phyloP scores from a whole-genome alignment of 1,284 basidiomycete genomes.

The Inonotus hispidus region DNA sequence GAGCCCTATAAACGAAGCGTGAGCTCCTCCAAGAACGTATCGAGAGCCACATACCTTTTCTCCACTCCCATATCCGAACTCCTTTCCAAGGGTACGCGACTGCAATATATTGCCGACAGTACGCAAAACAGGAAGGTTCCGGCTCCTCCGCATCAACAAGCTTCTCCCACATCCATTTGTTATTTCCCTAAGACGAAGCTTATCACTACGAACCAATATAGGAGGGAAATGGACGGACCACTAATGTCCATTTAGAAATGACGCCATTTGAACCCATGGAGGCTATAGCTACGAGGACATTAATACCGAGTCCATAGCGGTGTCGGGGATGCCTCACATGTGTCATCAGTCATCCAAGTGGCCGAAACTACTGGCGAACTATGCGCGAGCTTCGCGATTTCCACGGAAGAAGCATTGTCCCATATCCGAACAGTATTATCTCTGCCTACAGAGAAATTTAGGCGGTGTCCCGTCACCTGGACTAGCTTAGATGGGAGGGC shows the following conservation, averaged over 20 bases:
- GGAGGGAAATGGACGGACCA: conserved; percentile 33
- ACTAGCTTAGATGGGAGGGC: background rate
- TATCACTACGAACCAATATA: background rate
- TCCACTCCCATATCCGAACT: conserved; percentile 60
- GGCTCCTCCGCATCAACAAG: conserved; percentile 41
- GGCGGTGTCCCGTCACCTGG: background rate
- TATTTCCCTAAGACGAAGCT: conserved; percentile 34
- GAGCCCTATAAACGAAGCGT: conserved; percentile 33
- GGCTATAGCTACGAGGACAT: conserved; percentile 33
- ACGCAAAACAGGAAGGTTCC: conserved; percentile 48
- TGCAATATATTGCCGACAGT: conserved; percentile 50
- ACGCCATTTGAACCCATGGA: conserved; percentile 50
- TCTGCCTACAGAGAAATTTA: conserved; percentile 30
- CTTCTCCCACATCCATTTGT: conserved; percentile 53
- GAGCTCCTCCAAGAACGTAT: background rate
- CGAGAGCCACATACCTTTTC: conserved; percentile 38
- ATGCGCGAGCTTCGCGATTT: conserved; percentile 39
- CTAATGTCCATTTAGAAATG: conserved; percentile 51
- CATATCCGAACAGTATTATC: conserved; percentile 59
- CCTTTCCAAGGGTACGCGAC: conserved; percentile 51
- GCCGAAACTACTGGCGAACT: conserved; percentile 39
- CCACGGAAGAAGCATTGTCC: conserved; percentile 32
- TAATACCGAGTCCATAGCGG: background rate
- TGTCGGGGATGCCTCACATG: conserved; percentile 23
- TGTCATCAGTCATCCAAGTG: conserved; percentile 52